phyloP scores from a whole-genome alignment of 2,329 filamentous ascomycete genomes.

The Dissoconium aciculare region DNA sequence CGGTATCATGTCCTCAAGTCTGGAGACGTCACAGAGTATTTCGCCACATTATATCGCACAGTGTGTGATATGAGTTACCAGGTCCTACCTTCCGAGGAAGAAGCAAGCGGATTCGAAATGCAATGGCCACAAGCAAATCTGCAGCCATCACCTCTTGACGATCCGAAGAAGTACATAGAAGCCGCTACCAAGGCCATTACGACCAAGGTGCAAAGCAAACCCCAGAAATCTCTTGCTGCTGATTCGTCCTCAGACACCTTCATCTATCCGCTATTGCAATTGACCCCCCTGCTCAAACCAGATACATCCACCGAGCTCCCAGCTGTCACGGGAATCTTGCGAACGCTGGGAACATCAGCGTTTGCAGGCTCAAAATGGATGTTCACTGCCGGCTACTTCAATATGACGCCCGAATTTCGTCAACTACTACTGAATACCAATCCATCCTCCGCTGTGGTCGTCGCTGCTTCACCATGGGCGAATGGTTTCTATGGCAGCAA shows the following conservation, averaged over 20 bases:
- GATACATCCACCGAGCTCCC: slow-evolving; percentile 81
- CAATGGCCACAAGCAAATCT: slow-evolving; percentile 64
- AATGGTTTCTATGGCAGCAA: slow-evolving; percentile 89
- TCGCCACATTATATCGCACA: slow-evolving; percentile 58
- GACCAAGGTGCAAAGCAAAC: neutral
- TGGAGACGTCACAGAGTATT: slow-evolving; percentile 66
- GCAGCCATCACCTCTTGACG: slow-evolving; percentile 57
- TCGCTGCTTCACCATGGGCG: slow-evolving; percentile 82
- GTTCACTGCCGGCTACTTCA: slow-evolving; percentile 97
- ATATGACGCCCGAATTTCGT: slow-evolving; percentile 75
- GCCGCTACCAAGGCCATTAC: slow-evolving; percentile 51
- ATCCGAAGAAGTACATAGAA: slow-evolving; percentile 53
- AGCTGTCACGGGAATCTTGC: slow-evolving; percentile 59
- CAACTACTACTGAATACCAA: slow-evolving; percentile 62
- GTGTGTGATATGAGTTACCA: slow-evolving; percentile 71
- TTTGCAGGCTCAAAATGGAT: slow-evolving; percentile 70
- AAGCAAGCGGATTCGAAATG: slow-evolving; percentile 36
- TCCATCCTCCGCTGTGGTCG: slow-evolving; percentile 58
- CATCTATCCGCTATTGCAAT: slow-evolving; percentile 75
- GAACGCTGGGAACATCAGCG: slow-evolving; percentile 46
- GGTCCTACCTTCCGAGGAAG: slow-evolving; percentile 46
- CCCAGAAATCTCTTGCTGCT: slow-evolving; percentile 16
- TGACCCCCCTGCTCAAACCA: slow-evolving; percentile 67
- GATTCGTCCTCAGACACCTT: slow-evolving; percentile 43
- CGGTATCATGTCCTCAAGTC: slow-evolving; percentile 85